Evolutionary conservation across 306 rosid genomes (phyloP).

Genomic region (Ziziphus jujuba): DNA sequence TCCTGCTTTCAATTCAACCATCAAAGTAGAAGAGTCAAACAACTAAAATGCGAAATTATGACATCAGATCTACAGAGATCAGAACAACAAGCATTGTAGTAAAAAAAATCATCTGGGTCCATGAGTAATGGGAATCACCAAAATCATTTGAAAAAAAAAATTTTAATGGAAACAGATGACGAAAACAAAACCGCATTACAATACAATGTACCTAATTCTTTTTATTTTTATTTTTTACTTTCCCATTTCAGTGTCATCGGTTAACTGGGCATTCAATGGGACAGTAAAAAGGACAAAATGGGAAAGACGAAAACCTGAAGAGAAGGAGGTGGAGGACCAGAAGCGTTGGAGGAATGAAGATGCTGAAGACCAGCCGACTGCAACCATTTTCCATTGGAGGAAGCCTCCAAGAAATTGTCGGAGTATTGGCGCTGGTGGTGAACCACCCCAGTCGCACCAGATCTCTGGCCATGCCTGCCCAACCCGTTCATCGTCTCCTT

Average conservation of each 20-base stretch:
- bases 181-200: not conserved
- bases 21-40: constrained; percentile 22
- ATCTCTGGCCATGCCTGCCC: constrained; percentile 90
- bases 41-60: constrained; percentile 17
- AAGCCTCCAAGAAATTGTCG: constrained; percentile 64
- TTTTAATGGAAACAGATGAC: not conserved
- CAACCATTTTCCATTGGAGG: constrained; percentile 75
- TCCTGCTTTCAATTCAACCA: constrained; percentile 62
- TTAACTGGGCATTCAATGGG: not conserved
- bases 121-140: not conserved
- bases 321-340: constrained; percentile 43
- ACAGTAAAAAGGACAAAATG: not conserved
- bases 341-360: constrained; percentile 63
- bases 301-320: constrained; percentile 59
- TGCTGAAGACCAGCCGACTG: constrained; percentile 97
- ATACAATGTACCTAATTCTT: not conserved
- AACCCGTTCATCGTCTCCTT: constrained; percentile 62
- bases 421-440: constrained; percentile 93
- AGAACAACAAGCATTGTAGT: not conserved
- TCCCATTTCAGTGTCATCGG: not conserved
- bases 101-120: not conserved
- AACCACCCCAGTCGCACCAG: constrained; percentile 70
- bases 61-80: constrained; percentile 38
- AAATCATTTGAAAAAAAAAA: no score
- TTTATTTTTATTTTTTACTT: not conserved